Evolutionary conservation across 2,329 filamentous ascomycete genomes (phyloP).

Genomic region (Hypoxylon sp.): DNA sequence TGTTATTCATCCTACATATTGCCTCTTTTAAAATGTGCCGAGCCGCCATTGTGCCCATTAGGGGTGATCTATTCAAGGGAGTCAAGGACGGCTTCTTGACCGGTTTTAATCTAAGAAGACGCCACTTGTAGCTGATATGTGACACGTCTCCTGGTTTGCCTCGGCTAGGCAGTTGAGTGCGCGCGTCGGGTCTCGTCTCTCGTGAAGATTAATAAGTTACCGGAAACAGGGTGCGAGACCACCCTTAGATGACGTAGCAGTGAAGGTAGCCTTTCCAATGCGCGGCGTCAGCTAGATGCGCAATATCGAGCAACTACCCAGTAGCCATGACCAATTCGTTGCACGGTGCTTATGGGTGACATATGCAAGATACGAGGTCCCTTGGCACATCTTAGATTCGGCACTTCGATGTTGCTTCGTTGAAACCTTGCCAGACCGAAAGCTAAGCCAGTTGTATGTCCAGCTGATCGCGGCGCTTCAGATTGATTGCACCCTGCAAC

Average conservation of each 20-base stretch:
- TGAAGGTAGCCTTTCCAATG: conserved; percentile 16
- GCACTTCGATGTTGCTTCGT: conserved; percentile 40
- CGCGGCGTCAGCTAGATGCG: conserved; percentile 25
- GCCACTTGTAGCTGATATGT: conserved; percentile 39
- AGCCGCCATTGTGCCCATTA: conserved; percentile 12
- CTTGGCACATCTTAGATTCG: conserved; percentile 43
- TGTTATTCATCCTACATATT: conserved; percentile 22
- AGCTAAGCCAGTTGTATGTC: conserved; percentile 13
- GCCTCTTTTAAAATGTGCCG: conserved; percentile 35
- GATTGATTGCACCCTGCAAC: conserved; percentile 37
- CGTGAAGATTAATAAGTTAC: conserved; percentile 8
- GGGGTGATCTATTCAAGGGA: conserved; percentile 27
- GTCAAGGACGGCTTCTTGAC: conserved; percentile 20
- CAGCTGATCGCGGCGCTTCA: conserved; percentile 39
- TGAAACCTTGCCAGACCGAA: conserved; percentile 35
- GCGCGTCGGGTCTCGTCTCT: conserved; percentile 12
- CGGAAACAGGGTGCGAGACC: conserved; percentile 12
- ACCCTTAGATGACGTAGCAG: conserved; percentile 27
- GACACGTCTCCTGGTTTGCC: conserved; percentile 36
- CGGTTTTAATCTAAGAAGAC: conserved; percentile 34
- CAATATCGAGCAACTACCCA: conserved; percentile 25
- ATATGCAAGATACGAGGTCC: conserved; percentile 40
- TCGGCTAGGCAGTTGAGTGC: conserved; percentile 18
- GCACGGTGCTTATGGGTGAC: conserved; percentile 35
- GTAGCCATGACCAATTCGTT: conserved; percentile 19